Evolutionary conservation across 768 basidiomycete species (phyloP), one percentile per base, ranked within the genome.

Genomic region (Russula sp.): DNA sequence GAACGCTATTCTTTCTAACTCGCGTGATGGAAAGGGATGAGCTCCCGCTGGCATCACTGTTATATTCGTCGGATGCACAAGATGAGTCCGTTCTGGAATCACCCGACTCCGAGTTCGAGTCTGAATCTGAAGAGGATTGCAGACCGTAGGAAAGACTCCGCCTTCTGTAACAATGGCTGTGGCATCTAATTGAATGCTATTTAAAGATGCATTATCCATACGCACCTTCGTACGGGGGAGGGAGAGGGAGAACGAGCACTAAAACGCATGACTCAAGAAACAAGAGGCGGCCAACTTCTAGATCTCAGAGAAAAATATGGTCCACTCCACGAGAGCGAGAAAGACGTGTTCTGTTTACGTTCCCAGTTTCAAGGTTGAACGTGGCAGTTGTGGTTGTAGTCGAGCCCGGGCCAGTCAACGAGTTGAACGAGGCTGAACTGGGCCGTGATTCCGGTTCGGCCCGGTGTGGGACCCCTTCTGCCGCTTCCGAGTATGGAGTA

Each of bases 231-330:
- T 27, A 42, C 53, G n/a, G 48, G 48, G 22, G 58, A 60, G 9
- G 63, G 63, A 6, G 63, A 64, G 10, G 48, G 63, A 8, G 63
- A 64, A 45, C 63, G 63, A 18, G 63, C 63, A 60, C 63, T 64
- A 11, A 64, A 64, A 7, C 63, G 63, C 63, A 64, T 64, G 37
- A 7, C 14, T 42, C 47, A 44, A 20, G 48, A 13, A 51, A 32
- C 8, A 27, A 39, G n/a, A 42, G 31, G 6, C 5, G 11, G 11
- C 27, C 5, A 13, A 48, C 4, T 27, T 48, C 22, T 22, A 20
- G 22, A 27, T 22, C 20, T 0, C 47, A 13, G 47, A 10, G 13
- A 5, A 10, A 13, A 11, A 11, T 14, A 27, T 13, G 42, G 16
- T 18, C 18, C 42, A 18, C 27, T 27, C 27, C 27, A 27, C 27